phyloP scores from a whole-genome alignment of 495 filamentous ascomycete genomes.

The Choiromyces venosus region DNA sequence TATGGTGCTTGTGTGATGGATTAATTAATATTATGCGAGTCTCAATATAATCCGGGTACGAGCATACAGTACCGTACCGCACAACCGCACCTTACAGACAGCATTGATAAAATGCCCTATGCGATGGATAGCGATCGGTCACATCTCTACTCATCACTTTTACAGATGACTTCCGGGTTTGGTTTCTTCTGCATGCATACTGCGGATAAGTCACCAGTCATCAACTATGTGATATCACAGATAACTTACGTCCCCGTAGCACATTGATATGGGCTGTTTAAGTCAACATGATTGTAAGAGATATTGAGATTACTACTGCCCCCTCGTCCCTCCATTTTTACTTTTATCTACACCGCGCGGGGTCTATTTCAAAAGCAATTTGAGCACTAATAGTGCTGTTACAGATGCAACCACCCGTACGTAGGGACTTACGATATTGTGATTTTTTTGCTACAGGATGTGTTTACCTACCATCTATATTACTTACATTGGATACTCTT shows the following conservation, averaged over 20 bases:
- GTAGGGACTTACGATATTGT: not conserved
- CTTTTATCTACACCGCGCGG: not conserved
- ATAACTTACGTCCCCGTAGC: not conserved
- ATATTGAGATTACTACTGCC: not conserved
- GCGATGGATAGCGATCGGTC: not conserved
- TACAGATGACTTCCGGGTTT: not conserved
- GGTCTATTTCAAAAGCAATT: not conserved
- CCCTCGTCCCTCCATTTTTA: not conserved
- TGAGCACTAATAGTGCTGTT: not conserved
- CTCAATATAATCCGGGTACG: not conserved
- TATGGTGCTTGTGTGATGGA: not conserved
- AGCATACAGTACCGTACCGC: not conserved
- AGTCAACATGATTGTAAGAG: not conserved
- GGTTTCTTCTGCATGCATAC: not conserved
- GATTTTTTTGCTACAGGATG: not conserved
- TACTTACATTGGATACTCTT: not conserved
- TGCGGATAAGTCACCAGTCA: not conserved
- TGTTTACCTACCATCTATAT: not conserved
- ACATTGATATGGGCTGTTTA: not conserved
- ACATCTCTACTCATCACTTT: not conserved
- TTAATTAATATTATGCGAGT: not conserved
- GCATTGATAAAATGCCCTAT: not conserved
- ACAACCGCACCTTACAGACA: not conserved
- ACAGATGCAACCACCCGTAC: not conserved
- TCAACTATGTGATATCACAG: not conserved